A percentile compares a stretch with the other conserved stretches of the same genome.
These are phyloP conservation scores for Auriscalpium microsporum DNA, from an alignment of 768 basidiomycete species.

Conservation along the genomic window DNA sequence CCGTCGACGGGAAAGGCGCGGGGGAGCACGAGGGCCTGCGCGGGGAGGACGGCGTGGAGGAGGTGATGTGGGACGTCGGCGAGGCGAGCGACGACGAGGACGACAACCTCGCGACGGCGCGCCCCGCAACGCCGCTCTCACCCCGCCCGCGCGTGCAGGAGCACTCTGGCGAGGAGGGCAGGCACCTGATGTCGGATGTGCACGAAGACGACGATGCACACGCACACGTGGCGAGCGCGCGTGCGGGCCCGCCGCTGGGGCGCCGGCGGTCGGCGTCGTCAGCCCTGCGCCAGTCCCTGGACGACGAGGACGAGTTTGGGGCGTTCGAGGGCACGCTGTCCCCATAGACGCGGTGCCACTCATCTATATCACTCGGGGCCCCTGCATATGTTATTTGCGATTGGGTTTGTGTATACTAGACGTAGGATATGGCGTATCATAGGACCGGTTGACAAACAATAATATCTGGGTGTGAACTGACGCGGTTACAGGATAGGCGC, in stretches of 20 bases:
- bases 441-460: too few species aligned
- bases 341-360: background rate
- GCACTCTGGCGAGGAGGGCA: slow-evolving; percentile 26
- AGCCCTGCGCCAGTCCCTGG: background rate
- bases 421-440: background rate
- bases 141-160: slow-evolving; percentile 5
- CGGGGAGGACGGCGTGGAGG: slow-evolving; percentile 21
- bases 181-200: slow-evolving; percentile 31
- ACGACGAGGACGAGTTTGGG: slow-evolving; percentile 8
- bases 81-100: slow-evolving; percentile 65
- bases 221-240: slow-evolving; percentile 2
- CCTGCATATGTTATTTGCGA: too few species aligned
- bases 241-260: background rate
- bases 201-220: slow-evolving; percentile 27
- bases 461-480: too few species aligned
- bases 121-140: slow-evolving; percentile 18
- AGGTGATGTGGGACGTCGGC: slow-evolving; percentile 62
- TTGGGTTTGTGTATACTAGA: background rate
- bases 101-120: slow-evolving; percentile 31
- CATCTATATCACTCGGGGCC: background rate
- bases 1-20: slow-evolving; percentile 19
- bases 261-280: slow-evolving; percentile 13
- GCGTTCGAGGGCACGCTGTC: slow-evolving; percentile 2
- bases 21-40: slow-evolving; percentile 33
- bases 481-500: too few species aligned